Evolutionary conservation across 345 rosid genomes (phyloP).

Genomic region (Salix koriyanagi): DNA sequence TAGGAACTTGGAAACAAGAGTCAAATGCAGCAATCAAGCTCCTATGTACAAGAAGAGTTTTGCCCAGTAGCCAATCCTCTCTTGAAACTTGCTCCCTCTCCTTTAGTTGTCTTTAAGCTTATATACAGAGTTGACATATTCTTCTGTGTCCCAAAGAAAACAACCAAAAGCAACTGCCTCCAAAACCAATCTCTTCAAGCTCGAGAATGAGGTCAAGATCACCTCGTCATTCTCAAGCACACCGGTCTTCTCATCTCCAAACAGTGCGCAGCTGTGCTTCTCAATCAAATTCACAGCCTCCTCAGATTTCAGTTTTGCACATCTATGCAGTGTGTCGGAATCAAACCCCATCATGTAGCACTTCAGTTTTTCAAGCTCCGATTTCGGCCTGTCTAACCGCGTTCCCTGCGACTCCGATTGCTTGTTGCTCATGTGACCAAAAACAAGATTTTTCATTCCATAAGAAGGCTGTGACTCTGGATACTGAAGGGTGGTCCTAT

Average conservation of each 20-base stretch:
- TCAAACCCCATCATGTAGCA: constrained; percentile 67
- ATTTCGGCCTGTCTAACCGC: constrained; percentile 23
- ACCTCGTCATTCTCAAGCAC: constrained; percentile 35
- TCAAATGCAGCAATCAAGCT: constrained; percentile 3
- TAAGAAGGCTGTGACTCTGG: constrained; percentile 31
- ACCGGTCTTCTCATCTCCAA: constrained; percentile 45
- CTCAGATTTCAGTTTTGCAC: constrained; percentile 62
- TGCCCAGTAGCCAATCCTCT: neutral
- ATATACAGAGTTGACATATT: constrained; percentile 52
- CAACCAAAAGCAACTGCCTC: constrained; percentile 95
- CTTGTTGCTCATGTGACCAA: constrained; percentile 26
- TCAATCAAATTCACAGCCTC: constrained; percentile 65
- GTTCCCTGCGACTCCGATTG: constrained; percentile 18
- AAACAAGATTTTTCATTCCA: constrained; percentile 36
- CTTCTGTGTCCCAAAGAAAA: constrained; percentile 93
- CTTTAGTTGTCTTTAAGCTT: constrained; percentile 51
- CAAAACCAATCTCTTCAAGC: constrained; percentile 75
- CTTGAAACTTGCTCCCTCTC: neutral
- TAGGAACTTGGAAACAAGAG: neutral
- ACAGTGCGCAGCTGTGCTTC: constrained; percentile 72
- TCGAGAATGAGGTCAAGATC: constrained; percentile 70
- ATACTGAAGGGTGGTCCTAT: constrained; percentile 29
- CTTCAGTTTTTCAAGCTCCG: constrained; percentile 38
- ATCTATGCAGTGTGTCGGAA: constrained; percentile 56
- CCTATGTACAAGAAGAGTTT: constrained; percentile 17